Conservation (phyloP, 139 green algal species). For the Spirogloea muscicola region DNA sequence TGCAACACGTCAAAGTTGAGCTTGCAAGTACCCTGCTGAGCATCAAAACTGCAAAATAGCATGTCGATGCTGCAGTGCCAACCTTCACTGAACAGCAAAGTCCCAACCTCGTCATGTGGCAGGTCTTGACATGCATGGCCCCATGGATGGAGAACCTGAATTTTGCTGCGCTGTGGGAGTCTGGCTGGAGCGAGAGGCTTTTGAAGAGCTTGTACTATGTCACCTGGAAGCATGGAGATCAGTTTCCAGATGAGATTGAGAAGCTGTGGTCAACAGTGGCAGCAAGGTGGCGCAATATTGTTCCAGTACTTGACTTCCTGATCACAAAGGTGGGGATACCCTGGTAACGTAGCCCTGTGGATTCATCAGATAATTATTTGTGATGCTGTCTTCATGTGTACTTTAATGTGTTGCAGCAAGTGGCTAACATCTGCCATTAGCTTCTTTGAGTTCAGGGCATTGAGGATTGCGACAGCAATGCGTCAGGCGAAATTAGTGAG, state of each 20-base stretch:
- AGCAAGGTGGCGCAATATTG: slow-evolving; percentile 66
- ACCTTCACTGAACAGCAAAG: background rate
- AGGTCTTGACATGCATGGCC: slow-evolving; percentile 71
- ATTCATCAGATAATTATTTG: background rate
- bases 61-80: background rate
- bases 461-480: slow-evolving; percentile 40
- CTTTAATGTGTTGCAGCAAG: background rate
- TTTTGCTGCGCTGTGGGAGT: slow-evolving; percentile 69
- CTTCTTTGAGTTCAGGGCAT: slow-evolving; percentile 20
- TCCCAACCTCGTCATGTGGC: background rate
- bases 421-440: background rate
- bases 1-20: background rate
- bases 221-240: slow-evolving; percentile 59
- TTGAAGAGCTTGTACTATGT: slow-evolving; percentile 85
- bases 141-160: slow-evolving; percentile 86
- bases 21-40: background rate
- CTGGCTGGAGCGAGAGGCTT: slow-evolving; percentile 68
- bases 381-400: background rate
- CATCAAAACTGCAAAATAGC: background rate
- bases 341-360: background rate
- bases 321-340: slow-evolving; percentile 54
- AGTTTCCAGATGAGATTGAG: slow-evolving; percentile 68
- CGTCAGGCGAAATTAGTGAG: slow-evolving; percentile 28
- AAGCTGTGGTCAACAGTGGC: slow-evolving; percentile 78
- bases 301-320: slow-evolving; percentile 75